phyloP scores from a whole-genome alignment of 169 alveolate genomes.

The Cryptosporidium ubiquitum region DNA sequence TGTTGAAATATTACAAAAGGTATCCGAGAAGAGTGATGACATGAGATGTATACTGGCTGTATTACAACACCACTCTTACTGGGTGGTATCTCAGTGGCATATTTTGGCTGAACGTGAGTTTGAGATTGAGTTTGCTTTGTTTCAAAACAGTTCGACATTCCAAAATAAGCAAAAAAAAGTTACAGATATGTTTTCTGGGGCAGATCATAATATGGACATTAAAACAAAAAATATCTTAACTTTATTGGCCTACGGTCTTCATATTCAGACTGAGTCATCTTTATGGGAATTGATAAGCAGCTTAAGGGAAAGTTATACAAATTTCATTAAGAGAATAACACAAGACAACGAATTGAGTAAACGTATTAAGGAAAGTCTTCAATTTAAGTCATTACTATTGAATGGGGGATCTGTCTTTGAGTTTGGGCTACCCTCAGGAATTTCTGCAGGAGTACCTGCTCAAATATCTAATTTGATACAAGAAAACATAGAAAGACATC shows the following conservation, averaged over 20 bases:
- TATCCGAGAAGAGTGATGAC: constrained; percentile 34
- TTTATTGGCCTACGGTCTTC: constrained; percentile 44
- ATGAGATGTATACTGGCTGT: constrained; percentile 46
- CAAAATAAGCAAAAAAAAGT: neutral
- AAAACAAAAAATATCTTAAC: constrained; percentile 23
- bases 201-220: neutral
- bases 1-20: constrained; percentile 36
- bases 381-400: neutral
- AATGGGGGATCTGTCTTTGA: constrained; percentile 16
- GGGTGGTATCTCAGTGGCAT: constrained; percentile 70
- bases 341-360: neutral
- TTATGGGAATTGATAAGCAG: constrained; percentile 40
- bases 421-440: neutral
- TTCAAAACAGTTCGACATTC: constrained; percentile 16
- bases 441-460: neutral
- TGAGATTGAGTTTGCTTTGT: constrained; percentile 61
- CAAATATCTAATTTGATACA: constrained; percentile 10
- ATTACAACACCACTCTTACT: constrained; percentile 65
- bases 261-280: constrained; percentile 36
- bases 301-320: neutral
- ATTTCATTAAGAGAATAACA: neutral
- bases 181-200: neutral
- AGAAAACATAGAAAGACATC: constrained; percentile 53
- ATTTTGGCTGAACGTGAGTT: constrained; percentile 66
- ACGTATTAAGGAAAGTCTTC: neutral